Evolutionary conservation across 192 early-diverging fungal species (phyloP), one percentile per base, ranked within the genome.

Genomic region (Thamnidium elegans): DNA sequence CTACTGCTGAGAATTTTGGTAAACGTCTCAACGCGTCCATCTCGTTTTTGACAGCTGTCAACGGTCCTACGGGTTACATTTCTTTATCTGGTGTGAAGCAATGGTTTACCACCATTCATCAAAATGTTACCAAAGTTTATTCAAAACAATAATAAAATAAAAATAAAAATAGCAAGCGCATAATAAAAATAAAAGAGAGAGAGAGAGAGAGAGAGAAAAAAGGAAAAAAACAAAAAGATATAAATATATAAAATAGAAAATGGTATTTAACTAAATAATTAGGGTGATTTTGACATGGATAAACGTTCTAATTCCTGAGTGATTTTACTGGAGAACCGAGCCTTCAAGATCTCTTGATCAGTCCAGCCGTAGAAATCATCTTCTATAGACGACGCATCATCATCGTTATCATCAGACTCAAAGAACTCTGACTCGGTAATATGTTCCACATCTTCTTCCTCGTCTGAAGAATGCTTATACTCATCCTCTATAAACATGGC

Each of bases 401-500:
- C 50, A 4, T 55, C 63, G n/a, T 55, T 42, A 45, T 51, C 20
- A 19, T 64, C 58, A 7, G 31, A 31, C 14, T 62, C 55, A 55
- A 58, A 46, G 21, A 31, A 30, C 19, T 43, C 43, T 7, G 54
- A 55, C 0, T 61, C 66, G 30, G 8, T 21, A 11, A 21, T 7
- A 14, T 19, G 36, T 3, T 42, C 56, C 3, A 23, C 32, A 7
- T 7, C 15, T 5, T 45, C 30, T 23, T 46, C 45, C 7, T 58
- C 55, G 0, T 23, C n/a, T 6, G 14, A 44, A 21, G 1, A 1
- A 9, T 19, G 51, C 7, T 10, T 31, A 7, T 44, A 20, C 6
- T 67, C 56, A 2, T 67, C 66, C 19, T 60, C 50, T 20, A 26
- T 50, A 59, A 67, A 67, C 48, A 67, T 61, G n/a, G 58, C 66